Conservation (phyloP, 1,139 yeast genomes). For the Petasospora rhodanensis region DNA sequence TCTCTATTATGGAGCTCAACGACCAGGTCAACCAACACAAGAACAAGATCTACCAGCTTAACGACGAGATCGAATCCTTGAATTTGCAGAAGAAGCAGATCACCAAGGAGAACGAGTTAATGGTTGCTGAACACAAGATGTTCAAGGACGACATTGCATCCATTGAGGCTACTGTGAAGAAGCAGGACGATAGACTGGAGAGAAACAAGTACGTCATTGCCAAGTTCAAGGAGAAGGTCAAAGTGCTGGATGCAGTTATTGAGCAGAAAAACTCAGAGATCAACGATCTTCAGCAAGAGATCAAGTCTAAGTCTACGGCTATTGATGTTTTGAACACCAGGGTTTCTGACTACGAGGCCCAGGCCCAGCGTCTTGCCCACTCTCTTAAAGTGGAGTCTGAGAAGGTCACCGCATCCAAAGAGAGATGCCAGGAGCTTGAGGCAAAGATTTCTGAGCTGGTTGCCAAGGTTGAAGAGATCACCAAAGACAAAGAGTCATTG, state of each 20-base stretch:
- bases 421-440: conserved; percentile 3
- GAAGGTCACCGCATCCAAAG: conserved; percentile 1
- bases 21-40: conserved; percentile 20
- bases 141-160: conserved; percentile 26
- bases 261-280: conserved; percentile 27
- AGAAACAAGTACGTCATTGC: conserved; percentile 18
- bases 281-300: conserved; percentile 27
- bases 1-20: conserved; percentile 29
- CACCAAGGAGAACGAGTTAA: conserved; percentile 23
- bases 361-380: conserved; percentile 19
- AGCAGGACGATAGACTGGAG: conserved; percentile 22
- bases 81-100: conserved; percentile 25
- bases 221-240: conserved; percentile 32
- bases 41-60: conserved; percentile 24
- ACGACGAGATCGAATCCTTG: conserved; percentile 25
- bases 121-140: conserved; percentile 25
- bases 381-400: conserved; percentile 10
- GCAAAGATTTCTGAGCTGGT: conserved; percentile 1
- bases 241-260: conserved; percentile 39
- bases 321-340: conserved; percentile 13
- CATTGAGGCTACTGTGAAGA: conserved; percentile 25
- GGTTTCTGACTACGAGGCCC: conserved; percentile 23
- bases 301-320: conserved; percentile 25
- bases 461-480: not conserved
- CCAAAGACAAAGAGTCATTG: conserved; percentile 2